Conservation (phyloP, 2,329 filamentous ascomycete species). For the Penicillium sp. region DNA sequence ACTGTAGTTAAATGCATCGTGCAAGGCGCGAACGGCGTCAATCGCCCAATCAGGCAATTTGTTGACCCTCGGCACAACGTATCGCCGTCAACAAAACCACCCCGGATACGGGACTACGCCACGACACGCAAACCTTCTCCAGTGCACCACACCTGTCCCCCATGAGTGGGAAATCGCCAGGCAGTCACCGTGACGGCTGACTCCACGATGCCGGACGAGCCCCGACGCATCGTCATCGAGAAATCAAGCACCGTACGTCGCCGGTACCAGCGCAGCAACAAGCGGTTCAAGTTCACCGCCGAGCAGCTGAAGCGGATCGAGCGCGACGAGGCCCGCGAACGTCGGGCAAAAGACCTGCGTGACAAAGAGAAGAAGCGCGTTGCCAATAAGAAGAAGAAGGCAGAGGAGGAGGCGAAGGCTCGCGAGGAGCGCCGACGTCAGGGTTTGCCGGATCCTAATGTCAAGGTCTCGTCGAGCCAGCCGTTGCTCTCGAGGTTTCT, state of each 20-base stretch:
- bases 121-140: not conserved
- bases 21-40: not conserved
- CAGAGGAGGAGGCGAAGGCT: slow-evolving; percentile 34
- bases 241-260: slow-evolving; percentile 41
- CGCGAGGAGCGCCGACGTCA: slow-evolving; percentile 33
- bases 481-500: slow-evolving; percentile 36
- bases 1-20: not conserved
- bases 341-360: slow-evolving; percentile 39
- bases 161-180: slow-evolving; percentile 18
- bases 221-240: slow-evolving; percentile 34
- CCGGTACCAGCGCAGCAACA: slow-evolving; percentile 40
- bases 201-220: slow-evolving; percentile 31
- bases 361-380: slow-evolving; percentile 36
- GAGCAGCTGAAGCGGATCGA: slow-evolving; percentile 40
- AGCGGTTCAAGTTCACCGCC: slow-evolving; percentile 35
- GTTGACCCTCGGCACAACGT: slow-evolving; percentile 32
- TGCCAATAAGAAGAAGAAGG: slow-evolving; percentile 36
- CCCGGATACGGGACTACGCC: slow-evolving; percentile 2
- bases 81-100: slow-evolving; percentile 24
- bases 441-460: slow-evolving; percentile 34
- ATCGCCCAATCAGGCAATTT: slow-evolving; percentile 20
- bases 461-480: slow-evolving; percentile 35
- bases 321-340: slow-evolving; percentile 43
- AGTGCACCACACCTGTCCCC: slow-evolving; percentile 7
- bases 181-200: slow-evolving; percentile 21